Percentiles rank a stretch among this genome's conserved stretches.
Conservation (phyloP, 768 basidiomycete genomes). For the Amanita rimosa region DNA sequence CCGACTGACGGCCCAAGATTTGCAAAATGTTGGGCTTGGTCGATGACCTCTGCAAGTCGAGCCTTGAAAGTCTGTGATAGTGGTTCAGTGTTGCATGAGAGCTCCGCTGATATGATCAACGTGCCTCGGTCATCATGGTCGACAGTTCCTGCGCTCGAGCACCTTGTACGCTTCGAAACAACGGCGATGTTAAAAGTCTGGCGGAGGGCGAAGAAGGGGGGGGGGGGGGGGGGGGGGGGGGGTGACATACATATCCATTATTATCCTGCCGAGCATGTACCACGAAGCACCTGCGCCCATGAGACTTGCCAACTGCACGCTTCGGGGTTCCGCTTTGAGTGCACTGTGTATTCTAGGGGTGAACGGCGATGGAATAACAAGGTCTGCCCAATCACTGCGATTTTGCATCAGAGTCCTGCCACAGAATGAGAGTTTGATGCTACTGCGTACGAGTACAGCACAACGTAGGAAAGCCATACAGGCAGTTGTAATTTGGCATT, state of each 20-base stretch:
- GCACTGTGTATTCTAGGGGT: constrained; percentile 71
- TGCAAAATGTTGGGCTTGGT: constrained; percentile 86
- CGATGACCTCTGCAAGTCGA: constrained; percentile 69
- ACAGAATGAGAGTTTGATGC: neutral
- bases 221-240: neutral
- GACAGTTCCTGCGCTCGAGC: constrained; percentile 64
- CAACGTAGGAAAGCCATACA: constrained; percentile 83
- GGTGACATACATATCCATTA: constrained; percentile 62
- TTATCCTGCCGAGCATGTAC: constrained; percentile 86
- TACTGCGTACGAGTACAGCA: constrained; percentile 60
- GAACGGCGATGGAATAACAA: constrained; percentile 75
- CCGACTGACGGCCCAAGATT: constrained; percentile 50
- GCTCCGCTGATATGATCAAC: constrained; percentile 5
- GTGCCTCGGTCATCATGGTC: constrained; percentile 54
- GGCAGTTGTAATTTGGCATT: constrained; percentile 74
- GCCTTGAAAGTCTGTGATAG: constrained; percentile 55
- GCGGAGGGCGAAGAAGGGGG: neutral
- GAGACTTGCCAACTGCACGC: constrained; percentile 71
- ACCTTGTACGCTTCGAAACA: constrained; percentile 53
- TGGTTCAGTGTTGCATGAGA: constrained; percentile 4
- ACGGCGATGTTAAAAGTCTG: neutral
- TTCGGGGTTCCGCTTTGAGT: constrained; percentile 78
- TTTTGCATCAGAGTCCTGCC: neutral
- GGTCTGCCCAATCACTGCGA: constrained; percentile 80
- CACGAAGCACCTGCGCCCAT: constrained; percentile 84